Evolutionary conservation across 2,329 filamentous ascomycete species (phyloP), one percentile per base, ranked within the genome.

Genomic region (Cytospora paraplurivora): DNA sequence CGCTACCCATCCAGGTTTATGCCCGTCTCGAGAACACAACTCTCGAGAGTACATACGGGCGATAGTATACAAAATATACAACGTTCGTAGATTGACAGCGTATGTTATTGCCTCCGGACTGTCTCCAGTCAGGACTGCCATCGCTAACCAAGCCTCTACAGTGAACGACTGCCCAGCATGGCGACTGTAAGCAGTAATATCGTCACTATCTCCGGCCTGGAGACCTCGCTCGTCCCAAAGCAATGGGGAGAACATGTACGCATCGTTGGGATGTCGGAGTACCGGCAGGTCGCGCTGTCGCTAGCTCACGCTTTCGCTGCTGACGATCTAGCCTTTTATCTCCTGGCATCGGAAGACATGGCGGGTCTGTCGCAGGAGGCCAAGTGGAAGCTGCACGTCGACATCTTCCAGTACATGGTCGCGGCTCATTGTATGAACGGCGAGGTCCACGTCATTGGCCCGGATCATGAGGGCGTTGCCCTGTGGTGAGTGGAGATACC

Each of bases 301-400:
- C 84, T 96, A 69, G 88, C 91, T 54, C 86, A 92, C 73, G 88
- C 91, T 67, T 95, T 96, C 78, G 87, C 85, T 63, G 80, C 87
- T 66, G 91, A 95, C 74, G 85, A 90, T 64, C 83, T 92, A 67
- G 87, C 88, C 66, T 82, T 85, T 74, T 95, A 94, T 77, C 87
- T 92, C 71, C 81, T 93, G 70, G 85, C 91, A 71, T 86, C 87
- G 53, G 86, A 88, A 65, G 89, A 92, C 73, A 84, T 86, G 76
- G 81, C 80, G 66, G 75, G 81, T 66, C 85, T 84, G 76, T 82
- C 85, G 55, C 81, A 86, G 71, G 85, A 91, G 74, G 80, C 87
- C 72, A 88, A 88, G 72, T 95, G 89, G 88, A 85, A 86, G 68
- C 81, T 95, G 53, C 91, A 95, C 75, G 82, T 90, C 68, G 84